Percentiles rank a stretch among this genome's conserved stretches.
These are phyloP conservation scores for Actinomortierella wolfii DNA, from an alignment of 371 early-diverging fungal species.

Conservation along the genomic window DNA sequence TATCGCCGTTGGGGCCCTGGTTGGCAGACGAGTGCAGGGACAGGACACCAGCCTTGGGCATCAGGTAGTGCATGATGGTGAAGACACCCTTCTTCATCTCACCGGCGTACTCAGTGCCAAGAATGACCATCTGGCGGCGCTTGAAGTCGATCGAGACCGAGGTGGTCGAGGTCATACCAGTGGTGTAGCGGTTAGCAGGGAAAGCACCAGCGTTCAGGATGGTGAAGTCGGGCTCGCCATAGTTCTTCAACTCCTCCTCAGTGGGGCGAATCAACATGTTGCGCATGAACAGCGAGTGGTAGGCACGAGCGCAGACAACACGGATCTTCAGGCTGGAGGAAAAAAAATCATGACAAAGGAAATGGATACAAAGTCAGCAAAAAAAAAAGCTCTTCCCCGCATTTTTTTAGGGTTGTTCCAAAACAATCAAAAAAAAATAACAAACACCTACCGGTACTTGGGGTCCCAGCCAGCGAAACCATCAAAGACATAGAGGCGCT, in stretches of 20 bases:
- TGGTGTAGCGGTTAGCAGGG: conserved; percentile 95
- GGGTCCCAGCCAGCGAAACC: conserved; percentile 96
- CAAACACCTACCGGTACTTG: conserved; percentile 71
- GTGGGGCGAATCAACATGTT: conserved; percentile 98
- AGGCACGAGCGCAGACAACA: conserved; percentile 93
- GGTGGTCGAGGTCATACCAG: conserved; percentile 96
- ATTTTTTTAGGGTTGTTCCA: neutral
- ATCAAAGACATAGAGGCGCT: conserved; percentile 95
- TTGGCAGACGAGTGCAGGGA: conserved; percentile 97
- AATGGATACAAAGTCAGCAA: neutral
- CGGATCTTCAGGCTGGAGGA: conserved; percentile 80
- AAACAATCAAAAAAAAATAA: neutral
- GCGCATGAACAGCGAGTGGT: conserved; percentile 95
- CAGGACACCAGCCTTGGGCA: conserved; percentile 95
- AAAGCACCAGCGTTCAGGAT: conserved; percentile 96
- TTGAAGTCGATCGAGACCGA: conserved; percentile 92
- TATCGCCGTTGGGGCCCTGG: conserved; percentile 91
- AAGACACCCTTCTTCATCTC: conserved; percentile 99
- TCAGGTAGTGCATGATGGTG: conserved; percentile 98
- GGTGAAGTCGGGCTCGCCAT: conserved; percentile 96
- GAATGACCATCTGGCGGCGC: conserved; percentile 82
- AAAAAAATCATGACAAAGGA: neutral
- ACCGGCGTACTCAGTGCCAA: conserved; percentile 97
- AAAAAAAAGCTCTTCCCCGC: neutral
- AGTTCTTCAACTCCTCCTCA: conserved; percentile 84